These are phyloP conservation scores for Periconia sp. DNA, from an alignment of 2,329 filamentous ascomycete species.

Conservation along the genomic window DNA sequence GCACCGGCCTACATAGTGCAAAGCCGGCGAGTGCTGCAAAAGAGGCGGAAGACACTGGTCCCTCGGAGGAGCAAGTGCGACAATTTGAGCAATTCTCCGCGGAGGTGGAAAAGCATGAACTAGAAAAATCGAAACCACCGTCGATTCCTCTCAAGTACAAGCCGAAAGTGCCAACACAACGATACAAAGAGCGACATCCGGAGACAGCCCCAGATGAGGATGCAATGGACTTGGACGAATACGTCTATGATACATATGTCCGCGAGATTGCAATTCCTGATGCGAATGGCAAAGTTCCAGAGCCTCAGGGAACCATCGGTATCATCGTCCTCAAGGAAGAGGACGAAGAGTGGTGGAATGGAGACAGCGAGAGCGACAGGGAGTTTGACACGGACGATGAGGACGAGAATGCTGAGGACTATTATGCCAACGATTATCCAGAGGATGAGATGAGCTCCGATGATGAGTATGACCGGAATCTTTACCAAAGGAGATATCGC, in stretches of 20 bases:
- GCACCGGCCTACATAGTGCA: constrained; percentile 20
- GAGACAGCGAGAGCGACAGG: constrained; percentile 58
- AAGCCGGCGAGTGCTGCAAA: constrained; percentile 10
- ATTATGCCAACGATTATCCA: constrained; percentile 80
- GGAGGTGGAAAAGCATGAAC: constrained; percentile 35
- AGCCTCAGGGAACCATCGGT: constrained; percentile 42
- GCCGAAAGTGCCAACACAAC: constrained; percentile 43
- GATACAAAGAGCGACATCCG: constrained; percentile 35
- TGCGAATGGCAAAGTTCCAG: constrained; percentile 32
- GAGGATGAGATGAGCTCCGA: constrained; percentile 79
- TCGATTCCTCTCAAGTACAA: constrained; percentile 37
- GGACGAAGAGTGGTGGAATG: constrained; percentile 64
- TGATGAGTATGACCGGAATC: constrained; percentile 62
- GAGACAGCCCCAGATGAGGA: constrained; percentile 23
- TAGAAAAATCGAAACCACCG: constrained; percentile 14
- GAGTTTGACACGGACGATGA: constrained; percentile 66
- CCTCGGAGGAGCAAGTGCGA: constrained; percentile 34
- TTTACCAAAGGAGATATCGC: constrained; percentile 49
- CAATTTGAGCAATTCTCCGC: constrained; percentile 41
- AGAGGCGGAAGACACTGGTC: constrained; percentile 12
- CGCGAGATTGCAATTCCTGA: constrained; percentile 52
- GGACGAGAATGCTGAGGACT: constrained; percentile 74
- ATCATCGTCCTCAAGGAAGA: constrained; percentile 58
- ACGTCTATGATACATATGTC: constrained; percentile 68
- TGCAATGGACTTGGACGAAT: constrained; percentile 54